These are phyloP conservation scores for Rhizopus arrhizus DNA, from an alignment of 371 early-diverging fungal genomes.

Conservation along the genomic window DNA sequence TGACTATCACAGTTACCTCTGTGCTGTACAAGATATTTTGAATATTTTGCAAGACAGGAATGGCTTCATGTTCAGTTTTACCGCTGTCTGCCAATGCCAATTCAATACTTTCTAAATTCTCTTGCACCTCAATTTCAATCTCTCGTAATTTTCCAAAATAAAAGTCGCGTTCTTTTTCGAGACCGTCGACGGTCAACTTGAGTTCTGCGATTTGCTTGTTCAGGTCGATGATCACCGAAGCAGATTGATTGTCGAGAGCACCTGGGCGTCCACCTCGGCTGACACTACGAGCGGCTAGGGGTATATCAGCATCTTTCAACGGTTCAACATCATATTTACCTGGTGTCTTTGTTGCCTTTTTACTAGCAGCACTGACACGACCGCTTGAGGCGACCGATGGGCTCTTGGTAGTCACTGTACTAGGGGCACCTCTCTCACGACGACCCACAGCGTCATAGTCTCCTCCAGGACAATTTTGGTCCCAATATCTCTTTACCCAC, in stretches of 20 bases:
- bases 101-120: slow-evolving; percentile 47
- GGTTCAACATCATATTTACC: slow-evolving; percentile 10
- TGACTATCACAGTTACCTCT: slow-evolving; percentile 56
- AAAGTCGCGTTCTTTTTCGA: slow-evolving; percentile 94
- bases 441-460: slow-evolving; percentile 80
- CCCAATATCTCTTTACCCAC: slow-evolving; percentile 91
- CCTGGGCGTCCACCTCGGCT: slow-evolving; percentile 30
- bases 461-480: slow-evolving; percentile 77
- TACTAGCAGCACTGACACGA: slow-evolving; percentile 29
- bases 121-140: slow-evolving; percentile 88
- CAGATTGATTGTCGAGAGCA: slow-evolving; percentile 34
- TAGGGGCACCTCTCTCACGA: slow-evolving; percentile 74
- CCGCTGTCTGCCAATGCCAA: slow-evolving; percentile 23
- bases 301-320: background rate
- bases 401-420: slow-evolving; percentile 15
- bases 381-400: slow-evolving; percentile 10
- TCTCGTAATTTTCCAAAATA: slow-evolving; percentile 91
- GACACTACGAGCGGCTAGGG: slow-evolving; percentile 30
- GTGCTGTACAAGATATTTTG: slow-evolving; percentile 82
- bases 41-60: slow-evolving; percentile 68
- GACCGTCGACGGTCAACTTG: slow-evolving; percentile 77
- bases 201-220: slow-evolving; percentile 74
- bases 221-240: slow-evolving; percentile 66
- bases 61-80: slow-evolving; percentile 41
- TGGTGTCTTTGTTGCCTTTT: slow-evolving; percentile 25